These are phyloP conservation scores for Silybum marianum DNA, from an alignment of 129 eudicot species.

Conservation along the genomic window DNA sequence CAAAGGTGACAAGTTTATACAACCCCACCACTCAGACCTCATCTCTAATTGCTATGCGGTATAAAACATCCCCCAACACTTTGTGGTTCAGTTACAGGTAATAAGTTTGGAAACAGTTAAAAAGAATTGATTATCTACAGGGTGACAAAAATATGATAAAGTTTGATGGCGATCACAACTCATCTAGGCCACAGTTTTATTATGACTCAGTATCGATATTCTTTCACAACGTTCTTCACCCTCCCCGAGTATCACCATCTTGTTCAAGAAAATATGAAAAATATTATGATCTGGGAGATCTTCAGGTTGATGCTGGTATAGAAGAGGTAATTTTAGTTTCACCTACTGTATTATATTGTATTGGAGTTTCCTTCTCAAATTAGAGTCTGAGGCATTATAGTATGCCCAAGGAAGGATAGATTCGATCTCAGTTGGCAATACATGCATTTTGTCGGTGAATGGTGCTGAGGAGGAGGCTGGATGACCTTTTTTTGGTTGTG, in stretches of 20 bases:
- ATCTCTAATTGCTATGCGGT: conserved; percentile 79
- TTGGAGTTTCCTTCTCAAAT: conserved; percentile 5
- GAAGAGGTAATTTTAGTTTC: conserved; percentile 67
- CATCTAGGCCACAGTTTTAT: conserved; percentile 86
- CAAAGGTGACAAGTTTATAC: conserved; percentile 87
- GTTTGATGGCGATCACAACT: conserved; percentile 97
- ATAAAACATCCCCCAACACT: conserved; percentile 19
- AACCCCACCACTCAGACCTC: conserved; percentile 83
- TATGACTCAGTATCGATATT: conserved; percentile 87
- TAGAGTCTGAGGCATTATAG: neutral
- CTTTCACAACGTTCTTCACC: conserved; percentile 85
- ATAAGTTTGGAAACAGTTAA: conserved; percentile 21
- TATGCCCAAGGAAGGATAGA: neutral
- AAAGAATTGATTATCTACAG: conserved; percentile 42
- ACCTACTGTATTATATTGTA: conserved; percentile 10
- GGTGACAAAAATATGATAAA: conserved; percentile 90
- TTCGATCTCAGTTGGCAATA: neutral
- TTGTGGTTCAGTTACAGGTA: conserved; percentile 17
- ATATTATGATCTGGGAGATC: conserved; percentile 69
- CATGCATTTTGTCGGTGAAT: neutral
- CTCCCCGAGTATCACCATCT: conserved; percentile 61
- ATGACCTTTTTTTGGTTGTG: neutral
- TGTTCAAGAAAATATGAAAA: conserved; percentile 58
- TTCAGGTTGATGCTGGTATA: conserved; percentile 60
- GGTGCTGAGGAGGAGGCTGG: neutral